These are phyloP conservation scores for Exophiala oligosperma DNA, from an alignment of 2,329 filamentous ascomycete genomes.

Conservation along the genomic window DNA sequence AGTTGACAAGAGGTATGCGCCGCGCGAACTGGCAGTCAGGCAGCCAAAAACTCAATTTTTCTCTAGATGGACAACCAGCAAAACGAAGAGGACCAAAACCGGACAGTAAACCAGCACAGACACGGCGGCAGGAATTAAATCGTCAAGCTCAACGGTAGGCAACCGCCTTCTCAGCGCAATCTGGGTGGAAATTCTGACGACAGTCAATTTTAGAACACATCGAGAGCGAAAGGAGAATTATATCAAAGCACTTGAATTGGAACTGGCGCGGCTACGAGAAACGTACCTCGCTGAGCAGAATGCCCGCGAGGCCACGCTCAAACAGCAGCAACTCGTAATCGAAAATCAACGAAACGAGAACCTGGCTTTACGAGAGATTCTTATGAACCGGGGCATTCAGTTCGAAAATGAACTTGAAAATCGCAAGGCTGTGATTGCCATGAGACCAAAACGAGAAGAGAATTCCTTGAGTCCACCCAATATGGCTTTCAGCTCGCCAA, in stretches of 20 bases:
- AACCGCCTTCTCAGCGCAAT: neutral
- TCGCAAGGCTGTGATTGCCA: conserved; percentile 32
- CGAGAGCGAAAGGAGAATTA: conserved; percentile 96
- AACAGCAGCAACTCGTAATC: conserved; percentile 74
- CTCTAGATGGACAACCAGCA: conserved; percentile 73
- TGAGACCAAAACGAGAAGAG: conserved; percentile 25
- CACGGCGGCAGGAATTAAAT: conserved; percentile 88
- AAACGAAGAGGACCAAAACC: conserved; percentile 95
- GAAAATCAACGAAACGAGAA: conserved; percentile 77
- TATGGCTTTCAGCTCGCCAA: conserved; percentile 17
- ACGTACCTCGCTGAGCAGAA: conserved; percentile 60
- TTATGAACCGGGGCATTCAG: conserved; percentile 59
- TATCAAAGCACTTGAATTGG: conserved; percentile 89
- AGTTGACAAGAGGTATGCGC: conserved; percentile 68
- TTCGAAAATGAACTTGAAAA: conserved; percentile 52
- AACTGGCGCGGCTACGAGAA: conserved; percentile 86
- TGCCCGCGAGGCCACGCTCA: conserved; percentile 31
- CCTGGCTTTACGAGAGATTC: conserved; percentile 65
- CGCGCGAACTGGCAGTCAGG: neutral
- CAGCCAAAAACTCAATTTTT: conserved; percentile 7
- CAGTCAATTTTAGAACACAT: conserved; percentile 68
- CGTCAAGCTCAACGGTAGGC: conserved; percentile 88
- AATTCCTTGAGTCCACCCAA: conserved; percentile 21
- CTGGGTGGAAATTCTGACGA: neutral
- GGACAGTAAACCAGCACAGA: conserved; percentile 91